These are phyloP conservation scores for Populus pruinosa DNA, from an alignment of 345 rosid species.

Conservation along the genomic window DNA sequence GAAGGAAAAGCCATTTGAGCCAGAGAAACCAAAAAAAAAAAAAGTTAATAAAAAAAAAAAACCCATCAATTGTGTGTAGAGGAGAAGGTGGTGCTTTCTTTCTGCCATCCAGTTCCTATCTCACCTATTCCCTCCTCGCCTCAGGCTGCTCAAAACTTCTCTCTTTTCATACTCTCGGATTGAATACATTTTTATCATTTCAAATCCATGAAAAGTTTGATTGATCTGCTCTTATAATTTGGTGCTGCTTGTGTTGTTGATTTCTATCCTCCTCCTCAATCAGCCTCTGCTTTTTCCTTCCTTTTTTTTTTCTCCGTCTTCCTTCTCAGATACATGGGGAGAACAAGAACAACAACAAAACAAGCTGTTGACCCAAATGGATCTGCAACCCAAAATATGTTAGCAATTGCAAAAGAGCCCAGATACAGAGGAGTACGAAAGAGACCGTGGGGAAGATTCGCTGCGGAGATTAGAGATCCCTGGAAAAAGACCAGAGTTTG, in stretches of 20 bases:
- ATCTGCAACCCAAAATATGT: constrained; percentile 20
- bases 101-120: constrained; percentile 26
- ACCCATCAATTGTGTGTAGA: constrained; percentile 24
- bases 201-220: not conserved
- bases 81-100: constrained; percentile 28
- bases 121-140: constrained; percentile 22
- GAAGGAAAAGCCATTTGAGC: constrained; percentile 25
- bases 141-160: constrained; percentile 12
- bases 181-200: not conserved
- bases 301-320: not conserved
- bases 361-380: constrained; percentile 26
- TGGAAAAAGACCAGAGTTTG: constrained; percentile 78
- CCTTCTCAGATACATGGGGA: constrained; percentile 40
- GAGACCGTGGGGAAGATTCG: constrained; percentile 89
- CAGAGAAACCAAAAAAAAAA: constrained; percentile 17
- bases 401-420: constrained; percentile 32
- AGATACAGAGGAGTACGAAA: constrained; percentile 88
- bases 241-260: not conserved
- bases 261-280: not conserved
- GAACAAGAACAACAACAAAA: constrained; percentile 37
- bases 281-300: not conserved
- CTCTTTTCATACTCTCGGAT: not conserved
- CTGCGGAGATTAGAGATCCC: constrained; percentile 96
- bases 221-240: not conserved
- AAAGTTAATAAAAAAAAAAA: not conserved